Conservation (phyloP, 1,139 yeast species). For the Williopsis jadinii region DNA sequence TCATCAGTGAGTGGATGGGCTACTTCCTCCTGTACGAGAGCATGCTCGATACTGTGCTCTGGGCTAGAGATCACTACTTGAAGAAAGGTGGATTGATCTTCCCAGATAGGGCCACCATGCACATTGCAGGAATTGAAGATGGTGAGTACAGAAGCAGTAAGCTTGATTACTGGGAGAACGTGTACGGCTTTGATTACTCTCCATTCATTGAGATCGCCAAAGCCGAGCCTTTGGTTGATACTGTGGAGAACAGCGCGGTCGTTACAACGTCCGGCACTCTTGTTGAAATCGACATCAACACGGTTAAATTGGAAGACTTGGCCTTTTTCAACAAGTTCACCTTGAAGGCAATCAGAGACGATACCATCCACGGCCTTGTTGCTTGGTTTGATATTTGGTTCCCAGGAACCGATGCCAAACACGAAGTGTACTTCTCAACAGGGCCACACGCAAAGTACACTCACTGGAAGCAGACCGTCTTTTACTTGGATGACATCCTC, state of each 20-base stretch:
- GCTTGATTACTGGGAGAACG: slow-evolving; percentile 93
- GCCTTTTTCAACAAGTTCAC: slow-evolving; percentile 65
- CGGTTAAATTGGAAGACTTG: slow-evolving; percentile 76
- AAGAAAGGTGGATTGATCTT: slow-evolving; percentile 83
- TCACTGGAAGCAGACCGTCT: slow-evolving; percentile 97
- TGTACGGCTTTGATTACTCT: slow-evolving; percentile 91
- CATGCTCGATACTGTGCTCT: slow-evolving; percentile 93
- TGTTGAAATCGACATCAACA: slow-evolving; percentile 82
- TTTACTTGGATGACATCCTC: slow-evolving; percentile 79
- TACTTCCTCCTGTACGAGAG: slow-evolving; percentile 93
- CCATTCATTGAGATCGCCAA: slow-evolving; percentile 67
- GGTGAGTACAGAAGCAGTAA: slow-evolving; percentile 90
- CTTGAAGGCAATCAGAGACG: slow-evolving; percentile 70
- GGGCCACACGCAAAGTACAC: slow-evolving; percentile 81
- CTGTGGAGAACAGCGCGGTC: slow-evolving; percentile 76
- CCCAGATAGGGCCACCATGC: slow-evolving; percentile 92
- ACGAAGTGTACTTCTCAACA: slow-evolving; percentile 62
- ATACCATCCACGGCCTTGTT: slow-evolving; percentile 79
- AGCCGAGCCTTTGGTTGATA: slow-evolving; percentile 92
- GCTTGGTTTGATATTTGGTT: slow-evolving; percentile 95
- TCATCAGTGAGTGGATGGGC: slow-evolving; percentile 99
- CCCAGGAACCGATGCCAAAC: slow-evolving; percentile 46
- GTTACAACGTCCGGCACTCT: slow-evolving; percentile 64
- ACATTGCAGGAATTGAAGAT: slow-evolving; percentile 91
- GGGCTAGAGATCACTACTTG: slow-evolving; percentile 89